Evolutionary conservation across 129 eudicot genomes (phyloP).

Genomic region (Lonicera japonica): DNA sequence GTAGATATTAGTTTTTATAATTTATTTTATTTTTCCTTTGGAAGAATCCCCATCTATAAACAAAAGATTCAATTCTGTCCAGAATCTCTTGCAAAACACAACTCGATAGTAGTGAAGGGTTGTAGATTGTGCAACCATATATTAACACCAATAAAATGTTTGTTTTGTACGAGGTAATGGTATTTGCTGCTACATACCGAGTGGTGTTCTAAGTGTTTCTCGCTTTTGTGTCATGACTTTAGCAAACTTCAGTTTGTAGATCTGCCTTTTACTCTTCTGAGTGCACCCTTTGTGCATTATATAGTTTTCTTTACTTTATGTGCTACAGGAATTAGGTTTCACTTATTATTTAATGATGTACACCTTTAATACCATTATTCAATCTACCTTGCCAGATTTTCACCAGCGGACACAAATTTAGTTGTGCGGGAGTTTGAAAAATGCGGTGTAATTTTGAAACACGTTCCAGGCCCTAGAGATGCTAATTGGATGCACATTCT

Average conservation of each 20-base stretch:
- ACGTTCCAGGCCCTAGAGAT: constrained; percentile 89
- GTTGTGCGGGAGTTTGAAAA: constrained; percentile 94
- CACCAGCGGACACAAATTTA: constrained; percentile 81
- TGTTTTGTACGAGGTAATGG: too few relatives aligned
- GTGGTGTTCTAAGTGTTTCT: too few relatives aligned
- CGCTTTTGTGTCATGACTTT: neutral
- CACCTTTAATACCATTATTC: neutral
- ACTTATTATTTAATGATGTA: neutral
- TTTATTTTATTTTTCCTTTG: too few relatives aligned
- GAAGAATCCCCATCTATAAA: too few relatives aligned
- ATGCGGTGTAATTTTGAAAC: constrained; percentile 85
- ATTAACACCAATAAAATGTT: too few relatives aligned
- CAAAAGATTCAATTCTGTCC: too few relatives aligned
- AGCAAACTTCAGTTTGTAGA: neutral
- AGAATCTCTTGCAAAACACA: too few relatives aligned
- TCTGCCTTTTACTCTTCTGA: too few relatives aligned
- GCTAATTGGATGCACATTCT: constrained; percentile 99
- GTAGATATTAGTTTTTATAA: too few relatives aligned
- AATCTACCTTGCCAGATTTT: constrained; percentile 44
- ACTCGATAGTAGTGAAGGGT: too few relatives aligned
- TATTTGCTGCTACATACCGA: too few relatives aligned
- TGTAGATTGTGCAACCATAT: too few relatives aligned
- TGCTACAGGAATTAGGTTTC: neutral
- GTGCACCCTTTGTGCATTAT: neutral
- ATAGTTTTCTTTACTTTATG: neutral